Evolutionary conservation across 495 filamentous ascomycete species (phyloP), one percentile per base, ranked within the genome.

Genomic region (Pyrenula massariospora): DNA sequence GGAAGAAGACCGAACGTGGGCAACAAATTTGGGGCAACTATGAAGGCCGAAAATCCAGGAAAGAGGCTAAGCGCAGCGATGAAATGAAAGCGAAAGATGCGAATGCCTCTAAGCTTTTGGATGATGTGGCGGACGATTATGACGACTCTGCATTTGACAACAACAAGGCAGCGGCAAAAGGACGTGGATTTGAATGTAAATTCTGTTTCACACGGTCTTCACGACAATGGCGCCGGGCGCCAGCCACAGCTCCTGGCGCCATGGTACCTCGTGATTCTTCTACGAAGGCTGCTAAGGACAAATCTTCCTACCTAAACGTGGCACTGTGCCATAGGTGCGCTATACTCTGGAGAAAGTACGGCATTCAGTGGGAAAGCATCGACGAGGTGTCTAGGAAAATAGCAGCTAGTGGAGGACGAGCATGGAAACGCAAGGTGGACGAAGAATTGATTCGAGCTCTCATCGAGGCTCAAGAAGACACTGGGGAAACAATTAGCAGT

Each of bases 101-200:
- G 3, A 80, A 78, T 25, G 77, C 84, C 50, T 79, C 84, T 8
- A 89, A 89, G 64, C 71, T 96, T 21, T 80, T 91, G 54, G 91
- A 96, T 58, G 91, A 97, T 64, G 85, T 97, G 57, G 91, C 94
- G 21, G 87, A 97, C 66, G 88, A 92, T 55, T 77, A 86, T 22
- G 93, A 99, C 59, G 93, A 99, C 68, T 99, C 93, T 3, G 92
- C 94, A 8, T 99, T 96, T 60, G 94, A 97, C 64, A 85, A 84
- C 52, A 85, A 85, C 11, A 99, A 97, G 73, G 92, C 92, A 1
- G 68, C 69, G 2, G 74, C 80, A 23, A 83, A 81, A 65, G 95
- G 93, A 68, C 84, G 84, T 59, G 81, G 80, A 2, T 97, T 99
- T 65, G 78, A 91, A 57, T 99, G 93, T 81, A 97, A 96, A 66